Evolutionary conservation across 148 eudicot species (phyloP), one percentile per base, ranked within the genome.

Genomic region (Cornus florida): DNA sequence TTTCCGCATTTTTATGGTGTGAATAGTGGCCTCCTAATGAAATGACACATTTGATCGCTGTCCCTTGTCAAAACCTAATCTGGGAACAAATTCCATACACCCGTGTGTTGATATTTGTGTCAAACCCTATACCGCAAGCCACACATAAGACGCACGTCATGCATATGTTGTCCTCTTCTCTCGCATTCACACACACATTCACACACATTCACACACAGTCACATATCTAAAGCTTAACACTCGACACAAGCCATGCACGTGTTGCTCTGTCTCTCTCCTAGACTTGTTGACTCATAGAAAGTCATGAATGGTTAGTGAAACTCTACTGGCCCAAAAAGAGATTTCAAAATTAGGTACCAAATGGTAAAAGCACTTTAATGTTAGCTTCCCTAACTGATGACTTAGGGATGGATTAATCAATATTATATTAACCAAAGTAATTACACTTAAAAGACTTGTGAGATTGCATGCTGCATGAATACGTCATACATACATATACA

Each of bases 291-390:
- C 20, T 39, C 48, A 35, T 35, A 28, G 39, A 75, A 75, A 75
- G 78, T 75, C 78, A 35, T 64, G 10, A 68, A 75, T 64, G 78
- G 78, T 64, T 62, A 75, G 78, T 75, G 78, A 75, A 64, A 6
- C 48, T 64, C 77, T 75, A 75, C 78, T 75, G 38, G 66, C 78
- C 78, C 78, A 65, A 14, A 62, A 62, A 35, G 2, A 38, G 14
- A 65, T 76, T 60, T 76, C 78, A 76, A 76, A 76, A 76, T 66
- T 76, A 76, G 78, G 78, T 76, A 48, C 8, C 24, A 76, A 66
- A 76, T 28, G 57, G 31, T 62, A 65, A 75, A 75, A 69, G 3
- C 17, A 43, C 46, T 14, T 43, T 3, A 76, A 16, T 28, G 78
- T 76, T 76, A 35, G 78, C 67, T 76, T 76, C 57, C 78, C 78